These are phyloP conservation scores for Calonectria hawksworthii DNA, from an alignment of 2,329 filamentous ascomycete genomes.

Conservation along the genomic window DNA sequence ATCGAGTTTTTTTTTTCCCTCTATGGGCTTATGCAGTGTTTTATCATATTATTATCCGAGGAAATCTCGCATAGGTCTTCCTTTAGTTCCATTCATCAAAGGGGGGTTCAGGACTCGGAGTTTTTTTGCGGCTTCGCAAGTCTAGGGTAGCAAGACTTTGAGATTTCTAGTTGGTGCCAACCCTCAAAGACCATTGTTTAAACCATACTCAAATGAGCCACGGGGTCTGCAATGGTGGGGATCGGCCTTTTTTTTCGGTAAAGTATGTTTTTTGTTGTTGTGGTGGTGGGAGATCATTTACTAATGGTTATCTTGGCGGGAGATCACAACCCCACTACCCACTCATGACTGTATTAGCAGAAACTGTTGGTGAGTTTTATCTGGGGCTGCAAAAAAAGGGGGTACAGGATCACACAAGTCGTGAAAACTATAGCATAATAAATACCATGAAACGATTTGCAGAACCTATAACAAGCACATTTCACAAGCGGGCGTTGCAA, in stretches of 20 bases:
- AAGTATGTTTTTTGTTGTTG: not conserved
- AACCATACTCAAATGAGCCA: not conserved
- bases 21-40: too few relatives aligned
- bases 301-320: not conserved
- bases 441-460: too few relatives aligned
- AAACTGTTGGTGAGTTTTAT: too few relatives aligned
- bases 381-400: too few relatives aligned
- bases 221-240: not conserved
- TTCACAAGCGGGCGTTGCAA: too few relatives aligned
- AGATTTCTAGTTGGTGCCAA: not conserved
- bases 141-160: not conserved
- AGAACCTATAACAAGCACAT: too few relatives aligned
- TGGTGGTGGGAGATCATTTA: not conserved
- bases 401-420: too few relatives aligned
- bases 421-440: too few relatives aligned
- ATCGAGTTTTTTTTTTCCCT: too few relatives aligned
- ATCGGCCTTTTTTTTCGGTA: not conserved
- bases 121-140: not conserved
- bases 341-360: too few relatives aligned
- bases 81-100: not conserved
- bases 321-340: not conserved
- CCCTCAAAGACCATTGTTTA: not conserved
- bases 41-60: too few relatives aligned
- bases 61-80: too few relatives aligned
- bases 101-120: not conserved